These are phyloP conservation scores for Angomonas ambiguus DNA, from an alignment of 208 protist species.

Conservation along the genomic window DNA sequence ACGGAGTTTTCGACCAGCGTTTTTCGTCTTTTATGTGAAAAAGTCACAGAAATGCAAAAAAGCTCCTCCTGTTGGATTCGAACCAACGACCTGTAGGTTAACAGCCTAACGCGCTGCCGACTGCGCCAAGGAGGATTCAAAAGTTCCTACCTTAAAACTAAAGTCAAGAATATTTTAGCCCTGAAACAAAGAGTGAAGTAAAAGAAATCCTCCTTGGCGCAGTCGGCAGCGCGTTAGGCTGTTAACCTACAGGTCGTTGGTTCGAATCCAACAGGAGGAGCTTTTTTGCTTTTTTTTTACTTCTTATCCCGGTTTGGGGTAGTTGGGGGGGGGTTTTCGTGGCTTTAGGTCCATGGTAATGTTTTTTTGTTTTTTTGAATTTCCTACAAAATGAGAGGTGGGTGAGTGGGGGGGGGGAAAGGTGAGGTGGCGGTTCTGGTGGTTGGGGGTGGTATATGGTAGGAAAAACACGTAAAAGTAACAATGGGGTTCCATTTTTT, in stretches of 20 bases:
- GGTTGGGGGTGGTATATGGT: too few species aligned
- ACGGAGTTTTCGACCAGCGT: slow-evolving; percentile 40
- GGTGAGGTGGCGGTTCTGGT: too few species aligned
- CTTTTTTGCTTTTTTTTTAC: slow-evolving; percentile 36
- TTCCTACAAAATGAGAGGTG: too few species aligned
- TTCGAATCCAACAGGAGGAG: slow-evolving; percentile 94
- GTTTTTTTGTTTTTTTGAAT: too few species aligned
- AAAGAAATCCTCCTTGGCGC: slow-evolving; percentile 85
- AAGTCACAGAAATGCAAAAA: slow-evolving; percentile 26
- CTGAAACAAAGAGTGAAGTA: background rate
- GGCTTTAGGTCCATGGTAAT: too few species aligned
- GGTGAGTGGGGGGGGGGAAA: too few species aligned
- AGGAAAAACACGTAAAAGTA: too few species aligned
- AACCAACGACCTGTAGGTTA: slow-evolving; percentile 95
- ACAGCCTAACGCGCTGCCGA: slow-evolving; percentile 95
- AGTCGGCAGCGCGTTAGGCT: slow-evolving; percentile 94
- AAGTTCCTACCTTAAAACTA: background rate
- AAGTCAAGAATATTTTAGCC: background rate
- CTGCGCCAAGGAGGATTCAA: slow-evolving; percentile 89
- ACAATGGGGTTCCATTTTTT: too few species aligned
- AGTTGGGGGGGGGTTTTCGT: too few species aligned
- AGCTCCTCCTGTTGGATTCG: slow-evolving; percentile 93
- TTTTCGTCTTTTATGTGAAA: background rate
- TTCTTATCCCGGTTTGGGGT: too few species aligned
- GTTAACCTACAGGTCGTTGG: slow-evolving; percentile 95